Percentiles rank a stretch among this genome's conserved stretches.
Conservation (phyloP, 1,139 yeast species). For the Geotrichum armillariae region DNA sequence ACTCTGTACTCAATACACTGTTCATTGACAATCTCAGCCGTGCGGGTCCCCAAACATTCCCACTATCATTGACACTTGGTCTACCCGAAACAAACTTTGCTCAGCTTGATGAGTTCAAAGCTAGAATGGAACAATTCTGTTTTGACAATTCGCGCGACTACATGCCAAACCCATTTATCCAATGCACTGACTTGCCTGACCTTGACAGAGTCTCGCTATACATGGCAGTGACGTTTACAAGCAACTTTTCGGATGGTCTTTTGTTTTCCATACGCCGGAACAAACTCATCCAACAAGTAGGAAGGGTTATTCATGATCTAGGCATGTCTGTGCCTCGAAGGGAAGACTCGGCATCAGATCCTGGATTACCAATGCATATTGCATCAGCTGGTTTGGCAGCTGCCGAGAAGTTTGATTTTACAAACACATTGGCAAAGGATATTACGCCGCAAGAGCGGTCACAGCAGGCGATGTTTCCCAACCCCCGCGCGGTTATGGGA, state of each 20-base stretch:
- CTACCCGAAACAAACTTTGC: conserved; percentile 42
- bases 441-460: neutral
- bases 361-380: conserved; percentile 34
- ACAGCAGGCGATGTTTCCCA: neutral
- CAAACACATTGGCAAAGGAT: neutral
- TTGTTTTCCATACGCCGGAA: conserved; percentile 37
- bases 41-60: conserved; percentile 39
- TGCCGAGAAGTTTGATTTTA: neutral
- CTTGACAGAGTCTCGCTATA: conserved; percentile 38
- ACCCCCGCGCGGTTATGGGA: conserved; percentile 17
- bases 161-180: conserved; percentile 37
- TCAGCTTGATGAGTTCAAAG: conserved; percentile 38
- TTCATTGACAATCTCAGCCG: conserved; percentile 44
- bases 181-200: conserved; percentile 38
- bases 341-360: conserved; percentile 38
- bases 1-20: conserved; percentile 40
- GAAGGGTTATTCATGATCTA: conserved; percentile 40
- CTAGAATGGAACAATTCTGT: conserved; percentile 36
- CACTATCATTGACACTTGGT: conserved; percentile 35
- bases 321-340: conserved; percentile 29
- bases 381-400: neutral
- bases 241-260: conserved; percentile 39
- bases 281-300: conserved; percentile 35
- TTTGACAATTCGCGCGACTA: conserved; percentile 41
- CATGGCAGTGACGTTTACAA: conserved; percentile 36